Evolutionary conservation across 768 basidiomycete species (phyloP).

Genomic region (Jaapia argillacea): DNA sequence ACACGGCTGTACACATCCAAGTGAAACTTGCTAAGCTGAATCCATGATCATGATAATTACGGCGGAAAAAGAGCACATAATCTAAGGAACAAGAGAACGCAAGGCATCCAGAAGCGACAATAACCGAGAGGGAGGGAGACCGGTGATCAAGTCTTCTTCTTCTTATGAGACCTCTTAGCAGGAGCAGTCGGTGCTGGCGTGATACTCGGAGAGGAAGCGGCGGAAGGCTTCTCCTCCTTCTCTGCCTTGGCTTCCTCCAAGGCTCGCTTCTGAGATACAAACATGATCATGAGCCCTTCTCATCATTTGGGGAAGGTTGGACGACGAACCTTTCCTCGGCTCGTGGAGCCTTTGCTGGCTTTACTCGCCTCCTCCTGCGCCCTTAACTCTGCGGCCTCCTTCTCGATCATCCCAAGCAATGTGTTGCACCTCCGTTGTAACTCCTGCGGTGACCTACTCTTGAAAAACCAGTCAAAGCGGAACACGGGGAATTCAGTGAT

Average conservation of each 20-base stretch:
- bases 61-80: no score
- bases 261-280: constrained; percentile 53
- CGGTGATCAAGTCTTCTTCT: constrained; percentile 45
- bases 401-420: constrained; percentile 81
- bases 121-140: not conserved
- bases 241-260: constrained; percentile 56
- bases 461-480: constrained; percentile 98
- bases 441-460: constrained; percentile 86
- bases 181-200: constrained; percentile 31
- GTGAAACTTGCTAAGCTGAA: no score
- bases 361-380: constrained; percentile 53
- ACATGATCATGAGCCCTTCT: constrained; percentile 1
- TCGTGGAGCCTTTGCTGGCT: constrained; percentile 30
- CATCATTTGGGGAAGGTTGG: not conserved
- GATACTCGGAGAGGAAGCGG: constrained; percentile 52
- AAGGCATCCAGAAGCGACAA: no score
- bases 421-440: constrained; percentile 83
- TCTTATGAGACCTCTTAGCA: constrained; percentile 54
- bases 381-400: constrained; percentile 65
- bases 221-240: constrained; percentile 35
- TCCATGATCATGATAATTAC: no score
- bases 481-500: constrained; percentile 96
- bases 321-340: constrained; percentile 54
- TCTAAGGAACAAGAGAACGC: no score
- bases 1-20: no score